These are phyloP conservation scores for Allodekkera sacchari DNA, from an alignment of 805 yeast genomes.

Conservation along the genomic window DNA sequence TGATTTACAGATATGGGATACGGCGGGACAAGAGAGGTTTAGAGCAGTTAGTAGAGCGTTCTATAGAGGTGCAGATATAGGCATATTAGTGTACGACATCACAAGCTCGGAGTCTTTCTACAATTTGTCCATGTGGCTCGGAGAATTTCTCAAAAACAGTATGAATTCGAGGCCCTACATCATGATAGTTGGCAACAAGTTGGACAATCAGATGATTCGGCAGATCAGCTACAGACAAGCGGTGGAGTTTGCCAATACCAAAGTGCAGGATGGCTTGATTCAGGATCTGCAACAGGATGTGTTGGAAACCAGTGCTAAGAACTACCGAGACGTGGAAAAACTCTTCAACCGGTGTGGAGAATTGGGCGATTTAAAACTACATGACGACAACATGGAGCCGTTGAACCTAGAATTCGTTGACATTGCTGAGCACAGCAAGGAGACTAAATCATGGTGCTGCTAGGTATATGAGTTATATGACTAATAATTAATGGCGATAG, in stretches of 20 bases:
- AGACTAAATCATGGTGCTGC: slow-evolving; percentile 1
- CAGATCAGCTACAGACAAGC: slow-evolving; percentile 25
- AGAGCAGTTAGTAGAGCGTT: slow-evolving; percentile 49
- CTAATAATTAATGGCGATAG: too few species aligned
- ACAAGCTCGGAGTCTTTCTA: slow-evolving; percentile 44
- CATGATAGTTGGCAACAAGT: slow-evolving; percentile 46
- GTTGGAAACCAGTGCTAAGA: slow-evolving; percentile 21
- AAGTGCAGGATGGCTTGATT: slow-evolving; percentile 16
- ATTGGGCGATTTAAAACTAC: slow-evolving; percentile 13
- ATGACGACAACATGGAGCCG: slow-evolving; percentile 11
- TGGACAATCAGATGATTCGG: slow-evolving; percentile 26
- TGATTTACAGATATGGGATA: slow-evolving; percentile 72
- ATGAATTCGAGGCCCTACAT: slow-evolving; percentile 40
- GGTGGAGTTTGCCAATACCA: slow-evolving; percentile 17
- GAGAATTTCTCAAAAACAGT: slow-evolving; percentile 39
- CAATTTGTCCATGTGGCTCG: slow-evolving; percentile 36
- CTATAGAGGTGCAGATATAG: slow-evolving; percentile 52
- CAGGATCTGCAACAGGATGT: slow-evolving; percentile 20
- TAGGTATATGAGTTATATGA: slow-evolving; percentile 2
- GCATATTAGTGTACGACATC: slow-evolving; percentile 44
- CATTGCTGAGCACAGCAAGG: slow-evolving; percentile 5
- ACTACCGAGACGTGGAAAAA: slow-evolving; percentile 18
- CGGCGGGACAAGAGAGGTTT: slow-evolving; percentile 94
- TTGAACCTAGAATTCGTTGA: slow-evolving; percentile 21
- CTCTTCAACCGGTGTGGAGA: slow-evolving; percentile 21